These are phyloP conservation scores for Suhomyces guaymorum DNA, from an alignment of 1,139 yeast genomes.

Conservation along the genomic window DNA sequence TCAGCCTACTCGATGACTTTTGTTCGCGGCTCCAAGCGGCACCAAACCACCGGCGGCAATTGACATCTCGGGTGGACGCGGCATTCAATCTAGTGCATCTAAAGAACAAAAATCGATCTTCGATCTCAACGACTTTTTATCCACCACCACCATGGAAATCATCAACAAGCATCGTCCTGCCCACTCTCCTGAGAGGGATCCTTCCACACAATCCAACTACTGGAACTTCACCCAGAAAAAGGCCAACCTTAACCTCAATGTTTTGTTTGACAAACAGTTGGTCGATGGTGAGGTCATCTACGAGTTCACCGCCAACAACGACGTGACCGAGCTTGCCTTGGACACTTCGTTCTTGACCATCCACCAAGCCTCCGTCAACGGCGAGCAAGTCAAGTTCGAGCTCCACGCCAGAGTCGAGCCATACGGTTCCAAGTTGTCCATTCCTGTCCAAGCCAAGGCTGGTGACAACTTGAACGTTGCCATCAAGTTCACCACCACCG, in stretches of 20 bases:
- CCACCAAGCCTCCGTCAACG: constrained; percentile 48
- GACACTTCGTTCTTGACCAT: constrained; percentile 71
- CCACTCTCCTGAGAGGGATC: constrained; percentile 62
- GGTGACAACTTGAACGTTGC: constrained; percentile 31
- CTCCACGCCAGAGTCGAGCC: constrained; percentile 56
- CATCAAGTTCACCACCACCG: constrained; percentile 66
- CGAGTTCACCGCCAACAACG: constrained; percentile 32
- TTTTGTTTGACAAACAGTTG: constrained; percentile 54
- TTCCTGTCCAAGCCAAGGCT: constrained; percentile 23
- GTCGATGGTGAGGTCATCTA: constrained; percentile 60
- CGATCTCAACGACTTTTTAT: too few species aligned
- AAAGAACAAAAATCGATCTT: neutral
- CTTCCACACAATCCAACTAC: constrained; percentile 78
- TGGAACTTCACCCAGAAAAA: constrained; percentile 48
- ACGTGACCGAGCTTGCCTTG: constrained; percentile 44
- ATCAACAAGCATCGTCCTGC: constrained; percentile 35
- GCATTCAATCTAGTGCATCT: too few species aligned
- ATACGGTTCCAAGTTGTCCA: constrained; percentile 63
- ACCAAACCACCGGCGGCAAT: too few species aligned
- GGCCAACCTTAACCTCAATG: constrained; percentile 54
- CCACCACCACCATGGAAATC: constrained; percentile 15
- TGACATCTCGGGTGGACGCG: too few species aligned
- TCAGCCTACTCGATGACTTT: too few species aligned
- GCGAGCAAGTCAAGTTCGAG: constrained; percentile 30
- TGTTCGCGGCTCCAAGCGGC: too few species aligned